Evolutionary conservation across 1,284 basidiomycete genomes (phyloP), one percentile per base, ranked within the genome.

Genomic region (Apiotrichum akiyoshidainum): DNA sequence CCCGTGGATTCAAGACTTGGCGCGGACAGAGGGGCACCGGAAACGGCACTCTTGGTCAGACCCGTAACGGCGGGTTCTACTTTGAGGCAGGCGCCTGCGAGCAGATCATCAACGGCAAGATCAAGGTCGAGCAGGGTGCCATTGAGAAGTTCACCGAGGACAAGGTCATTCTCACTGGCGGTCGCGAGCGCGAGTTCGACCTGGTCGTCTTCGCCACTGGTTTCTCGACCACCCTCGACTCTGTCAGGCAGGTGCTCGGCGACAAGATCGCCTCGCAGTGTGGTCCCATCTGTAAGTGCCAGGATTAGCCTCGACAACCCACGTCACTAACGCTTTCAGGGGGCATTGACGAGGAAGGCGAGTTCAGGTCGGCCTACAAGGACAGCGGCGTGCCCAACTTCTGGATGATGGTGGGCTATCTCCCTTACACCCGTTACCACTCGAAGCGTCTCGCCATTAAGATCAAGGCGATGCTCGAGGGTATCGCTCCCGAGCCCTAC

Each of bases 181-280:
- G 53, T 1, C 58, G 68, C 9, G 82, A 83, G 60, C 66, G 86
- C 34, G 74, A 83, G 12, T 86, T 84, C 14, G 87, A 90, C 68
- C 81, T 87, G 9, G 81, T 90, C 33, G 65, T 90, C 16, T 83
- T 85, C 70, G 84, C 85, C 4, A 87, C 85, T 11, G 86, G 86
- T 81, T 86, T 68, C 57, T 60, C 60, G 39, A 65, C 64, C 63
- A 65, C 67, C 8, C 64, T 68, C 48, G 70, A 73, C 34, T 78
- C 81, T 14, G 74, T 85, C 37, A 41, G 55, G 35, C 31, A 16
- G 13, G 67, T 65, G 5, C 63, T 82, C 21, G 81, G 81, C 0
- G 79, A 84, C n/a, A 80, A 83, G 12, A 73, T 84, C 11, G 81
- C 79, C 2, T 70, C 78, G 22, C 77, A 78, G 41, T 65, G 82